Evolutionary conservation across 2,329 filamentous ascomycete genomes (phyloP), one percentile per base, ranked within the genome.

Genomic region (Botrytis fabae): DNA sequence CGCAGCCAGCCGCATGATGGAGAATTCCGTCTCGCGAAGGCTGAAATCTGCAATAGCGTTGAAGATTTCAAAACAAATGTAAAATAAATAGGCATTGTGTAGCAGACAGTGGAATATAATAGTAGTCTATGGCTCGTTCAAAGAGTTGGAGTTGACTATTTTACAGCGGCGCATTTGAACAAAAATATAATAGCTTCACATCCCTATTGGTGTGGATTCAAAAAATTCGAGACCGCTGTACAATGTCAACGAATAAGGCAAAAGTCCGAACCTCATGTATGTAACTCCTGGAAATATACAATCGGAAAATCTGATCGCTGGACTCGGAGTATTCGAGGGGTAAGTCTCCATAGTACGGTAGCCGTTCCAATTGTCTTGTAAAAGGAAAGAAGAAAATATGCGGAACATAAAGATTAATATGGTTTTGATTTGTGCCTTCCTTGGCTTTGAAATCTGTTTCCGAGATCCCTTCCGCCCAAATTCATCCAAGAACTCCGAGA

Each of bases 401-500:
- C 38, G 32, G 60, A 48, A 32, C 18, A n/a, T 35, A 44, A 42
- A 57, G 35, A 66, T 65, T 64, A 35, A 65, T 7, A 7, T 5
- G 9, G 38, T 65, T 71, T 42, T 22, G 28, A 65, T 54, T 66
- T n/a, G 16, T 68, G 51, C 62, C 51, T 40, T 44, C 51, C 62
- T 57, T 59, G 35, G 59, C 28, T 46, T 25, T 32, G 35, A 42
- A 32, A 22, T 40, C 51, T 40, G 60, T 54, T 64, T 20, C 46
- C 59, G 54, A 22, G 61, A 46, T 57, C 40, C 22, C 25, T 72
- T 44, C 62, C 61, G 46, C 38, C 38, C 65, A 69, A 57, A 69
- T 7, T 2, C 65, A 57, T 57, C 65, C 48, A 69, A 68, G 38
- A 61, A 70, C 46, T 64, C 63, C 63, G 54, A 42, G 60, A 59